phyloP scores from a whole-genome alignment of 2,329 filamentous ascomycete species.

The Fusarium brachygibbosum region DNA sequence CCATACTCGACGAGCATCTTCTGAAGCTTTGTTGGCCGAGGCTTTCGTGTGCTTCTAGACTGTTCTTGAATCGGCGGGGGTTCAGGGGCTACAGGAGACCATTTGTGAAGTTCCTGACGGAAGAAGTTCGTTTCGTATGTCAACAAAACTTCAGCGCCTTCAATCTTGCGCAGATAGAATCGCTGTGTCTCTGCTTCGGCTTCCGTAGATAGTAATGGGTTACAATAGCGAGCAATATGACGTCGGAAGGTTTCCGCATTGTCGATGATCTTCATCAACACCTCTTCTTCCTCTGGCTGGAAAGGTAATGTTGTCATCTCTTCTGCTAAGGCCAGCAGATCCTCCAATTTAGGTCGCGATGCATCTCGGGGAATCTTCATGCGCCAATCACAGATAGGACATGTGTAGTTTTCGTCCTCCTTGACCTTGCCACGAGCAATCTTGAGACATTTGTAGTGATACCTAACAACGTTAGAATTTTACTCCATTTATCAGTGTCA shows the following conservation, averaged over 20 bases:
- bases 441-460: conserved; percentile 97
- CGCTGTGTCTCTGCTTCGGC: conserved; percentile 91
- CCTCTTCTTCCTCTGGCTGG: conserved; percentile 93
- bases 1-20: conserved; percentile 92
- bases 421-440: conserved; percentile 98
- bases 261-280: conserved; percentile 86
- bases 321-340: conserved; percentile 84
- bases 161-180: conserved; percentile 96
- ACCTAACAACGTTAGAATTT: conserved; percentile 66
- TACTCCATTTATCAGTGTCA: not conserved
- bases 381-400: conserved; percentile 96
- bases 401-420: conserved; percentile 98
- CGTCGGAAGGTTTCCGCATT: conserved; percentile 87
- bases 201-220: conserved; percentile 81
- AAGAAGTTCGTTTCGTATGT: conserved; percentile 98
- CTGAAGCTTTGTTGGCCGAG: conserved; percentile 94
- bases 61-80: conserved; percentile 87
- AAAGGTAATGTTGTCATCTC: conserved; percentile 87
- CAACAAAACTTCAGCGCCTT: conserved; percentile 93
- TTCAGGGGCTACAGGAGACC: conserved; percentile 88
- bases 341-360: conserved; percentile 93
- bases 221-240: conserved; percentile 84
- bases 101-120: conserved; percentile 93
- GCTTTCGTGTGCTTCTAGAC: conserved; percentile 93
- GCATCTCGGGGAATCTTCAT: conserved; percentile 97